phyloP scores from a whole-genome alignment of 2,329 filamentous ascomycete species.

The Epichloe festucae region DNA sequence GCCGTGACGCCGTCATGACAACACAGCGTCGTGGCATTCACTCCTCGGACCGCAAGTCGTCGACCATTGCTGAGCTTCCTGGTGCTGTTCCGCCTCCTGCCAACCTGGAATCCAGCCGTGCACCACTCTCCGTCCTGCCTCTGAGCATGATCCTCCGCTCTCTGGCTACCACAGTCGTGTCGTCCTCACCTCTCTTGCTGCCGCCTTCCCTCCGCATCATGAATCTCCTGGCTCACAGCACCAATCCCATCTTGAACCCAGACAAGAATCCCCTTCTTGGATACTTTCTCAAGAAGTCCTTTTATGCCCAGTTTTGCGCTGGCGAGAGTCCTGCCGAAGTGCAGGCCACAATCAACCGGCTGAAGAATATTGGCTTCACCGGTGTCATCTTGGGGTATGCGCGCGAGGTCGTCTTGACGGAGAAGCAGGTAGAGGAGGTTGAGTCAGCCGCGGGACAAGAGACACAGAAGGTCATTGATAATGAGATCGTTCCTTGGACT shows the following conservation, averaged over 20 bases:
- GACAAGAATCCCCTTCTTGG: conserved; percentile 63
- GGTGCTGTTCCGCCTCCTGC: conserved; percentile 18
- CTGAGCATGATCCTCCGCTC: conserved; percentile 55
- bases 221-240: conserved; percentile 55
- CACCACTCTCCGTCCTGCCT: conserved; percentile 54
- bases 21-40: conserved; percentile 19
- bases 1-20: not conserved
- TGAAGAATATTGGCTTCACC: conserved; percentile 65
- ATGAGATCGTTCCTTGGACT: conserved; percentile 59
- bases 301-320: conserved; percentile 86
- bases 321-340: conserved; percentile 64
- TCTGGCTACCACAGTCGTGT: conserved; percentile 55
- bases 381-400: conserved; percentile 81
- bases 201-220: conserved; percentile 57
- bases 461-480: conserved; percentile 33
- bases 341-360: conserved; percentile 43
- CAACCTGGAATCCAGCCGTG: conserved; percentile 15
- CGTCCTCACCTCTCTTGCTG: conserved; percentile 57
- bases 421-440: conserved; percentile 35
- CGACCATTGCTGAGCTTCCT: conserved; percentile 21
- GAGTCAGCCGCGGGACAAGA: conserved; percentile 31
- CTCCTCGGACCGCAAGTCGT: conserved; percentile 23
- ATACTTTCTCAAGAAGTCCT: conserved; percentile 62
- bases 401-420: conserved; percentile 60
- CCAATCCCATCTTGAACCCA: conserved; percentile 53